phyloP scores from a whole-genome alignment of 2,329 filamentous ascomycete genomes.

The Sclerotinia nivalis region DNA sequence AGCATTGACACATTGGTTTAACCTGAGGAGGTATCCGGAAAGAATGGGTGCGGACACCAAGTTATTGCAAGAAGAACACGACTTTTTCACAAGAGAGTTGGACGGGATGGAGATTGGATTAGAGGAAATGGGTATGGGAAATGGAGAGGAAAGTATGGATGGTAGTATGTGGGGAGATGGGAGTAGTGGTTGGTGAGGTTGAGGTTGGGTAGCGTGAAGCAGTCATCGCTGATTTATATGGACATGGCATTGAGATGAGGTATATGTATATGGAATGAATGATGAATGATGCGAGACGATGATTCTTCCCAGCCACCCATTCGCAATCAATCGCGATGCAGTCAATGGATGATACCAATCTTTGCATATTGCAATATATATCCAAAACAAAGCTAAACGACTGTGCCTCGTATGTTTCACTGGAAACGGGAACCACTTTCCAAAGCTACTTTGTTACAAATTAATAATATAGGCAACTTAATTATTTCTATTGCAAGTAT shows the following conservation, averaged over 20 bases:
- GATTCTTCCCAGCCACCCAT: not conserved
- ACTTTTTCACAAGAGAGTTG: constrained; percentile 77
- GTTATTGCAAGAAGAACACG: constrained; percentile 69
- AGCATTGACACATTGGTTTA: constrained; percentile 92
- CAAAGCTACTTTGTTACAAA: not conserved
- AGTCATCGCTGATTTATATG: not conserved
- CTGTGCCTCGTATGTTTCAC: not conserved
- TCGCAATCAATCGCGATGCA: not conserved
- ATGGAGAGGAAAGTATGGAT: constrained; percentile 28
- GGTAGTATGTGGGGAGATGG: constrained; percentile 21
- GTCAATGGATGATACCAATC: not conserved
- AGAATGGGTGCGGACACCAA: constrained; percentile 60
- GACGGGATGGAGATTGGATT: constrained; percentile 63
- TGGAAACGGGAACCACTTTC: not conserved
- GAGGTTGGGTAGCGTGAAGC: not conserved
- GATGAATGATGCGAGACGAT: not conserved
- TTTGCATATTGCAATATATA: constrained; percentile 6
- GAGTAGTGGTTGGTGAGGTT: not conserved
- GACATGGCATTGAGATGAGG: not conserved
- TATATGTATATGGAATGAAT: not conserved
- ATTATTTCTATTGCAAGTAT: not conserved
- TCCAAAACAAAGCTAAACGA: not conserved
- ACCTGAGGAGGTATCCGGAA: constrained; percentile 78
- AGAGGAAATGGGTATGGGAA: constrained; percentile 33
- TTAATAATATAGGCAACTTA: not conserved